A percentile compares a stretch with the other conserved stretches of the same genome.
Evolutionary conservation across 148 eudicot genomes (phyloP).

Genomic region (Chenopodium berlandieri): DNA sequence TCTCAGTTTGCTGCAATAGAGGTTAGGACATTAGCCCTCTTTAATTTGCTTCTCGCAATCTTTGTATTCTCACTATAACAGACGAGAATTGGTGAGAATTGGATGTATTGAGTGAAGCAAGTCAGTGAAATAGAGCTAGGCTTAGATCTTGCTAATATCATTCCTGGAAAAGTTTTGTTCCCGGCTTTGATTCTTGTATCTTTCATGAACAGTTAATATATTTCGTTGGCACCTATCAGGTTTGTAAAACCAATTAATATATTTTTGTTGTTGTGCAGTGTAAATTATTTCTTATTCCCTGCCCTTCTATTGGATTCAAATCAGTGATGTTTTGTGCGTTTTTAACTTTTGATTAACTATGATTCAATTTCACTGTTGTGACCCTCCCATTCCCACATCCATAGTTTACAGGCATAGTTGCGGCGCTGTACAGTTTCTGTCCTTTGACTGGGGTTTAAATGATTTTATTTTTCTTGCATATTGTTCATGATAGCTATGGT

Average conservation of each 20-base stretch:
- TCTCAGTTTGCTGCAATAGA: slow-evolving; percentile 4
- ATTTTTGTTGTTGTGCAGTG: neutral
- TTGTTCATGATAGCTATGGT: too few species aligned
- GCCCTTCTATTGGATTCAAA: neutral
- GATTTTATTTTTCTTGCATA: too few species aligned
- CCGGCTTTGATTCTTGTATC: neutral
- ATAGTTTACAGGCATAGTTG: too few species aligned
- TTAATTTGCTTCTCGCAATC: slow-evolving; percentile 18
- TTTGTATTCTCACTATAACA: slow-evolving; percentile 19
- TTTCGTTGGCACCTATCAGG: neutral
- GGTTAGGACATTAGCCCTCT: slow-evolving; percentile 15
- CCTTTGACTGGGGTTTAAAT: neutral
- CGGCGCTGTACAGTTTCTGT: neutral
- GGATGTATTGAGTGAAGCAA: neutral
- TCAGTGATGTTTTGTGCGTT: neutral
- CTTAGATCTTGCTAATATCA: neutral
- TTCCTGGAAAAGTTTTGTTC: slow-evolving; percentile 12
- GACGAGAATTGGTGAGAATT: neutral
- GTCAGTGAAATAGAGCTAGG: slow-evolving; percentile 4
- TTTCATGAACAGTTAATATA: neutral
- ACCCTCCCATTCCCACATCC: too few species aligned
- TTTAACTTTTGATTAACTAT: neutral
- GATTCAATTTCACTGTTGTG: too few species aligned
- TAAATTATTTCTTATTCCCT: neutral
- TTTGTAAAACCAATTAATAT: slow-evolving; percentile 1